Evolutionary conservation across 768 basidiomycete genomes (phyloP).

Genomic region (Hysterangium stoloniferum): DNA sequence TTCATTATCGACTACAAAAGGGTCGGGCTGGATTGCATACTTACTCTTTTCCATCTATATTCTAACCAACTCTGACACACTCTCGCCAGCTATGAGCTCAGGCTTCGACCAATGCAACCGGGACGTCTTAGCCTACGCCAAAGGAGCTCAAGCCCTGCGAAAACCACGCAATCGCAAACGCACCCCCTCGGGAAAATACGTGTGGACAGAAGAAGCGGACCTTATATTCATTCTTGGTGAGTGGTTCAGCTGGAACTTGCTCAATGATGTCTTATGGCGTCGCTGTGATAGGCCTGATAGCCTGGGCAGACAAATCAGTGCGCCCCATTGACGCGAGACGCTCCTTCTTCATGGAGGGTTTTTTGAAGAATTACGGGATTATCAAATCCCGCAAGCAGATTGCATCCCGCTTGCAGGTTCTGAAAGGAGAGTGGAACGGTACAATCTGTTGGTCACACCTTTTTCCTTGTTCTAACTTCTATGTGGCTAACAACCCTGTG

Average conservation of each 20-base stretch:
- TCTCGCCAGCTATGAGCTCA: too few relatives aligned
- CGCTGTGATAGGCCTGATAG: not conserved
- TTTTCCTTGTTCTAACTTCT: not conserved
- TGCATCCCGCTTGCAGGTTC: conserved; percentile 8
- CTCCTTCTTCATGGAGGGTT: conserved; percentile 1
- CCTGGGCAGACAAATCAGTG: not conserved
- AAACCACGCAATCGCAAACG: conserved; percentile 7
- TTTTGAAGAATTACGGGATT: not conserved
- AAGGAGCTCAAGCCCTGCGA: conserved; percentile 1
- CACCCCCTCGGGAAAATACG: conserved; percentile 1
- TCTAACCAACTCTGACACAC: too few relatives aligned
- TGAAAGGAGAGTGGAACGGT: conserved; percentile 7
- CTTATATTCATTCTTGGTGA: conserved; percentile 1
- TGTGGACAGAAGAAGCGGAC: conserved; percentile 7
- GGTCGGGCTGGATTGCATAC: too few relatives aligned
- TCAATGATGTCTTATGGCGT: not conserved
- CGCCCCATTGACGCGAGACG: conserved; percentile 1
- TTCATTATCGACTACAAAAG: too few relatives aligned
- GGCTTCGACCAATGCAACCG: not conserved
- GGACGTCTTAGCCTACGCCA: not conserved
- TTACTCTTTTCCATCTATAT: too few relatives aligned
- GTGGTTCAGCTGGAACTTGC: too few relatives aligned
- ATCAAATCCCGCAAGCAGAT: conserved; percentile 8
- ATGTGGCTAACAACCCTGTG: too few relatives aligned
- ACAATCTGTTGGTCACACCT: not conserved